These are phyloP conservation scores for Globisporangium iwayamae DNA, from an alignment of 352 stramenopile genomes.

Conservation along the genomic window DNA sequence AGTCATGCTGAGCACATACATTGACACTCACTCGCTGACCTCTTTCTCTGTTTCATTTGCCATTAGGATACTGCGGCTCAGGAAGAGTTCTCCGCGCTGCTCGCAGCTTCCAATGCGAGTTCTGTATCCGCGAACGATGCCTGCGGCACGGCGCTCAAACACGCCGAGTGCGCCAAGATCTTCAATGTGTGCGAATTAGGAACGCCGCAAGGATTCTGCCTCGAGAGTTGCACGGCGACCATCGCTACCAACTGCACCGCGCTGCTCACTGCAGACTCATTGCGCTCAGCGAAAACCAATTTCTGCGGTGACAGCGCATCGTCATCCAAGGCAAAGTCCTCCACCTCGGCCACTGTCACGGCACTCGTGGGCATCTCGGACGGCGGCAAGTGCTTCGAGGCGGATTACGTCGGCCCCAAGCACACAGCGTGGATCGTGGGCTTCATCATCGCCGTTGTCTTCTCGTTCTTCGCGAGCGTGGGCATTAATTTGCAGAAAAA, in stretches of 20 bases:
- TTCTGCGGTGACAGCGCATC: conserved; percentile 31
- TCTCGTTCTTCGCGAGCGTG: conserved; percentile 78
- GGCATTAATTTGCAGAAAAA: conserved; percentile 86
- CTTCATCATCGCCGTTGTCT: conserved; percentile 78
- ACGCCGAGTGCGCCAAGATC: conserved; percentile 45
- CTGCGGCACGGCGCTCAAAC: conserved; percentile 37
- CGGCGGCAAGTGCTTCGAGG: conserved; percentile 66
- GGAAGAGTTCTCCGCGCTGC: conserved; percentile 26
- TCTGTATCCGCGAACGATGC: conserved; percentile 2
- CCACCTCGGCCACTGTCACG: not conserved
- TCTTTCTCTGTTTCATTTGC: not conserved
- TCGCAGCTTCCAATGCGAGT: conserved; percentile 21
- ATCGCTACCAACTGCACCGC: conserved; percentile 43
- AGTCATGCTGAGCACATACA: not conserved
- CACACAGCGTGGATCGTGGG: conserved; percentile 73
- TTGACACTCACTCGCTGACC: not conserved
- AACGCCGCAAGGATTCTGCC: conserved; percentile 50
- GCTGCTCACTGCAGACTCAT: conserved; percentile 8
- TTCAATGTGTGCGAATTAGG: conserved; percentile 78
- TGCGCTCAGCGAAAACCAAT: conserved; percentile 12
- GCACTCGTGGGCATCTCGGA: conserved; percentile 29
- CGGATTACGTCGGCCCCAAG: conserved; percentile 57
- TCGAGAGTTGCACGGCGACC: conserved; percentile 33
- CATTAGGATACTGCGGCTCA: conserved; percentile 39
- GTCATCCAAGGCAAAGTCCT: not conserved